Evolutionary conservation across 1,284 basidiomycete species (phyloP), one percentile per base, ranked within the genome.

Genomic region (Cerioporus squamosus): DNA sequence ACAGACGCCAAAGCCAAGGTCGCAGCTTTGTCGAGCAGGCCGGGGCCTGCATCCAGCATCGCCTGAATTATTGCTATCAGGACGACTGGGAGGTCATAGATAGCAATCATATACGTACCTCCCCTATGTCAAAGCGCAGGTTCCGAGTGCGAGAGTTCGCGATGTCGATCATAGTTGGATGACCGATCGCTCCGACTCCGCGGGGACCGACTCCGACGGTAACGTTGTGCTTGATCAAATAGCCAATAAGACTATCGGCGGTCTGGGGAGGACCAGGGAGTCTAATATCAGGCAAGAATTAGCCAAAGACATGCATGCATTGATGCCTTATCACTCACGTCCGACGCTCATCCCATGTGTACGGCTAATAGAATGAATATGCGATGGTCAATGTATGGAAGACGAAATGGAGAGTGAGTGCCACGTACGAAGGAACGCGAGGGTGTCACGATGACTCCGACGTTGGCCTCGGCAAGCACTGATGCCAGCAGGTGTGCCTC

Each of bases 401-500:
- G 40, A 45, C 10, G 29, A 2, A 26, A 26, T n/a, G 12, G n/a
- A 44, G 33, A 22, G 15, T 14, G 36, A 26, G 14, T 23, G 9
- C 0, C 1, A 57, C 61, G 5, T 36, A 62, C 61, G 79, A 85
- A 90, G 0, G 86, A 79, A 49, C 87, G 75, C 1, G 84, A 72
- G 2, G 81, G 83, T 0, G 79, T 72, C 22, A 95, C 74, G 44
- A 97, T 82, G 23, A 97, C 87, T 17, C 91, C 91, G 12, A 96
- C 82, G 31, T 84, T 75, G 1, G 88, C 87, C 46, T 81, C 75
- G 0, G 85, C 89, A 15, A 97, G 76, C 64, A 95, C 87, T 46
- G 85, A 77, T 2, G 94, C 93, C 31, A 96, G 72, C 5, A 91
- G 73, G 70, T 93, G 82, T 0, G 91, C 86, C 71, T 97, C 94